Evolutionary conservation across 768 basidiomycete species (phyloP).

Genomic region (Podaxis sp.): DNA sequence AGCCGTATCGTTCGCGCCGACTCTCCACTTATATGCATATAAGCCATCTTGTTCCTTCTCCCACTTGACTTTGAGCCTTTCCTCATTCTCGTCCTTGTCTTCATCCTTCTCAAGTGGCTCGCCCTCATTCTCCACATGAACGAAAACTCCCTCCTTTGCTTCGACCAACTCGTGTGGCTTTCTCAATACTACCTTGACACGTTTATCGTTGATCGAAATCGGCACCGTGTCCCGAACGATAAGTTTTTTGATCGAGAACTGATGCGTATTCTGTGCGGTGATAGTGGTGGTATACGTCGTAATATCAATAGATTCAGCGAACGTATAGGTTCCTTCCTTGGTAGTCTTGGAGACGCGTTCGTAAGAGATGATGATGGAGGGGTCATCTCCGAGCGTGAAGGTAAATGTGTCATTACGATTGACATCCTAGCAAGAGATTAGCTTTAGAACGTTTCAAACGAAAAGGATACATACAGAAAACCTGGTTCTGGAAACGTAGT

Average conservation of each 20-base stretch:
- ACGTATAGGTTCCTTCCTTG: conserved; percentile 37
- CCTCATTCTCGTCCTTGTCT: neutral
- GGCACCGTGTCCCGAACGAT: conserved; percentile 49
- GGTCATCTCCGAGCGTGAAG: conserved; percentile 54
- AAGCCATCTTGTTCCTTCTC: conserved; percentile 26
- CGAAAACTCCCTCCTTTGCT: conserved; percentile 38
- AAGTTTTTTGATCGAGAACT: conserved; percentile 42
- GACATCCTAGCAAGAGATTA: conserved; percentile 36
- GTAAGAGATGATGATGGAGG: conserved; percentile 45
- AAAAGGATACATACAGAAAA: conserved; percentile 34
- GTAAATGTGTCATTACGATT: conserved; percentile 49
- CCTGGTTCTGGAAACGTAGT: conserved; percentile 51
- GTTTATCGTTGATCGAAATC: conserved; percentile 35
- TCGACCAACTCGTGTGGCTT: conserved; percentile 49
- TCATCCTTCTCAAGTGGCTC: neutral
- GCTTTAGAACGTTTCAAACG: neutral
- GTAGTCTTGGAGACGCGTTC: conserved; percentile 36
- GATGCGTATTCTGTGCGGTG: conserved; percentile 48
- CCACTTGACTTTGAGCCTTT: conserved; percentile 29
- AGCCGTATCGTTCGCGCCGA: conserved; percentile 16
- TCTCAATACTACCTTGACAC: conserved; percentile 43
- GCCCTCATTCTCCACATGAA: conserved; percentile 13
- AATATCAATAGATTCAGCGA: conserved; percentile 43
- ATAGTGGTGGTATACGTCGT: conserved; percentile 47
- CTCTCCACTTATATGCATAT: conserved; percentile 46